These are phyloP conservation scores for Termitomyces sp. DNA, from an alignment of 1,284 basidiomycete genomes.

Conservation along the genomic window DNA sequence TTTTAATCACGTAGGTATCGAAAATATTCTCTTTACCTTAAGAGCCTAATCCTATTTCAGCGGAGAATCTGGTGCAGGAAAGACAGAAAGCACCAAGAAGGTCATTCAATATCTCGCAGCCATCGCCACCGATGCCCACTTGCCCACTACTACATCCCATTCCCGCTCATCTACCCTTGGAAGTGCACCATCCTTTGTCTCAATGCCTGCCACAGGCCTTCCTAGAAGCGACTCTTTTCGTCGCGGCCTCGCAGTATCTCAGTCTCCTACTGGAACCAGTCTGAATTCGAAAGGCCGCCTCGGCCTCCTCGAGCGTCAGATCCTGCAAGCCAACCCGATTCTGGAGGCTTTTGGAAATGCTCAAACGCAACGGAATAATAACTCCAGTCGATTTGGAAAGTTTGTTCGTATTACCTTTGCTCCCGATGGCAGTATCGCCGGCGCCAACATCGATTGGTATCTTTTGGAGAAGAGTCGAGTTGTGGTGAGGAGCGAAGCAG, in stretches of 20 bases:
- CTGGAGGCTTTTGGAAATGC: slow-evolving; percentile 99
- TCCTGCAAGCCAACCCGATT: slow-evolving; percentile 97
- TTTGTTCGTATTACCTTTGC: slow-evolving; percentile 97
- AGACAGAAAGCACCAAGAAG: slow-evolving; percentile 99
- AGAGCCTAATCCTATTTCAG: slow-evolving; percentile 34
- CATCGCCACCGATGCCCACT: slow-evolving; percentile 82
- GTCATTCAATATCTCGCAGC: slow-evolving; percentile 99
- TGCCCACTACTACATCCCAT: slow-evolving; percentile 52
- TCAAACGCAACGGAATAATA: slow-evolving; percentile 98
- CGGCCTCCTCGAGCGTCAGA: slow-evolving; percentile 92
- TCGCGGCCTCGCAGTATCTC: slow-evolving; percentile 36
- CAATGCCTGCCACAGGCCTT: slow-evolving; percentile 55
- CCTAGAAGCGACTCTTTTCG: slow-evolving; percentile 51
- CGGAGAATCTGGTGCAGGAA: slow-evolving; percentile 98
- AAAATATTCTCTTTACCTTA: background rate
- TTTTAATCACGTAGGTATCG: slow-evolving; percentile 86
- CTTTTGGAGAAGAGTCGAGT: slow-evolving; percentile 97
- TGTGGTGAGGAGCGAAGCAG: slow-evolving; percentile 81
- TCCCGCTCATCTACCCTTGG: slow-evolving; percentile 51
- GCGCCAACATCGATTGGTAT: slow-evolving; percentile 99
- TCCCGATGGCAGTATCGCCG: slow-evolving; percentile 91
- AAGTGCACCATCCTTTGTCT: slow-evolving; percentile 34
- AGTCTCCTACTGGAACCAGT: slow-evolving; percentile 39
- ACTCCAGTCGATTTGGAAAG: slow-evolving; percentile 98
- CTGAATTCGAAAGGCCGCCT: slow-evolving; percentile 63